Evolutionary conservation across 495 filamentous ascomycete species (phyloP).

Genomic region (Lentithecium fluviatile): DNA sequence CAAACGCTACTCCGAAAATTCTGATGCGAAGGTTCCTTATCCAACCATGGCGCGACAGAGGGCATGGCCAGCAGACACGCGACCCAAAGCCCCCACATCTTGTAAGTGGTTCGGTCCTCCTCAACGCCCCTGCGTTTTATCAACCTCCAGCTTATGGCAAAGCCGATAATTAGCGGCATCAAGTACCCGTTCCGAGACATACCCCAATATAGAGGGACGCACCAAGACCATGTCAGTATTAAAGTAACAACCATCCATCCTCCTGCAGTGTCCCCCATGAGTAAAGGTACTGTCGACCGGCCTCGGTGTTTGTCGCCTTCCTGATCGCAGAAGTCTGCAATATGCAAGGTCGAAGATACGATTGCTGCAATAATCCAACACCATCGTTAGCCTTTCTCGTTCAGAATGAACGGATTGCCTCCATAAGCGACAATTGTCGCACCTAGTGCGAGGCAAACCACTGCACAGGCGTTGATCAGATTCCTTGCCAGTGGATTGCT

Average conservation of each 20-base stretch:
- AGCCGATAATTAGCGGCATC: no score
- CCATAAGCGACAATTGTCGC: slow-evolving; percentile 28
- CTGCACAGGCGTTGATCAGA: slow-evolving; percentile 49
- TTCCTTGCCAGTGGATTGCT: slow-evolving; percentile 47
- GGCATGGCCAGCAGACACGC: no score
- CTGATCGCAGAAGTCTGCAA: slow-evolving; percentile 54
- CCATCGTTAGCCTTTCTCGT: slow-evolving; percentile 44
- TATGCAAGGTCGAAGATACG: slow-evolving; percentile 53
- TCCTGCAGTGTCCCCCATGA: slow-evolving; percentile 48
- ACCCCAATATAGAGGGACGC: no score
- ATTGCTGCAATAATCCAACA: slow-evolving; percentile 46
- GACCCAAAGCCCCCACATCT: no score
- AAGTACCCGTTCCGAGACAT: no score
- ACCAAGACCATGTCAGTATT: slow-evolving; percentile 45
- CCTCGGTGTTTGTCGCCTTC: slow-evolving; percentile 49
- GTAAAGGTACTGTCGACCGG: slow-evolving; percentile 46
- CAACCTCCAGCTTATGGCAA: no score
- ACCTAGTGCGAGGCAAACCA: slow-evolving; percentile 42
- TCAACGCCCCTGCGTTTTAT: no score
- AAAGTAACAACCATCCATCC: slow-evolving; percentile 44
- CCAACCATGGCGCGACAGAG: no score
- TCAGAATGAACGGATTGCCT: slow-evolving; percentile 3
- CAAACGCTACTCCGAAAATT: no score
- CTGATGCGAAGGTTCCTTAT: no score
- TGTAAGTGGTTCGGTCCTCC: no score